Base-by-base conservation (phyloP, 2,329 filamentous ascomycete species). In the Diaporthe amygdali region DNA sequence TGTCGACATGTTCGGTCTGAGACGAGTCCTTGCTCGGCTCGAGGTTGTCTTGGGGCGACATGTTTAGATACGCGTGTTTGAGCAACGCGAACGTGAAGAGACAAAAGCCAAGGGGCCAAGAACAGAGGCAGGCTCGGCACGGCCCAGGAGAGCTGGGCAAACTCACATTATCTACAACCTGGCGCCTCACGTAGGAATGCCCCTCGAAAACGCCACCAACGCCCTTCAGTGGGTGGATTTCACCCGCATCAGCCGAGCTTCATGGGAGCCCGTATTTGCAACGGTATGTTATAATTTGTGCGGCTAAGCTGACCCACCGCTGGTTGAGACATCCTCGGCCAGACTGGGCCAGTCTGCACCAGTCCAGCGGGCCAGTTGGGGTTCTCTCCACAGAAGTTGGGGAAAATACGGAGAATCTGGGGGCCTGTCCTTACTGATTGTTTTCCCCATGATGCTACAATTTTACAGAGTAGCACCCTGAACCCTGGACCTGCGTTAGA, bases 331-430 rank as follows among this genome's bases (percentile, higher is more conserved):
- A 34, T 47, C 59, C 59, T 30, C 41, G 27, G 39, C 39, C 51
- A 17, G 51, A 30, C 56, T n/a, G n/a, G n/a, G n/a, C n/a, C n/a
- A n/a, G n/a, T n/a, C n/a, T n/a, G n/a, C n/a, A n/a, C n/a, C n/a
- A n/a, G n/a, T 20, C 59, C 55, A 59, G 22, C 37, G 30, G 46
- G 37, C 56, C 27, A 63, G 59, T 14, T 27, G 34, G 59, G 59
- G 1, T n/a, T 27, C 20, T 41, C 59, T 10, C 49, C 6, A 47
- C 41, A 63, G 59, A 63, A 44, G 8, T 47, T 63, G 59, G 59
- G 59, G 59, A 63, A 63, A 63, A 63, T 63, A 63, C 59, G 59
- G 59, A 63, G 59, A 63, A 63, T 7, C 41, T 27, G 59, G 59
- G 41, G 59, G 59, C 20, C 10, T 34, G 44, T 22, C 44, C 20